A percentile compares a stretch with the other conserved stretches of the same genome.
These are phyloP conservation scores for Arctium lappa DNA, from an alignment of 129 eudicot genomes.

Conservation along the genomic window DNA sequence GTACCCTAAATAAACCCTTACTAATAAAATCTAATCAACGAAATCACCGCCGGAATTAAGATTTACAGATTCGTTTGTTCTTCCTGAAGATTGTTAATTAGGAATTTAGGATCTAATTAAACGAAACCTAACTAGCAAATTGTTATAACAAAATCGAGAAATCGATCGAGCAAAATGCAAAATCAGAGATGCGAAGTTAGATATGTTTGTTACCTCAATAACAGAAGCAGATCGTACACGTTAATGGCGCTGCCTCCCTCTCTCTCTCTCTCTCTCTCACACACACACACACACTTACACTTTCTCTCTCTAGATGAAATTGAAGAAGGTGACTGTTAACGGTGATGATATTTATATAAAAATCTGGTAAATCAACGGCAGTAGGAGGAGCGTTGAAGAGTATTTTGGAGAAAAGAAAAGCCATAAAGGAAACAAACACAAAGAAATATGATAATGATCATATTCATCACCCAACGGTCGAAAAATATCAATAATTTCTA, in stretches of 20 bases:
- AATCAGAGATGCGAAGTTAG: background rate
- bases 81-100: background rate
- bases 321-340: conserved; percentile 18
- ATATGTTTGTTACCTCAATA: conserved; percentile 8
- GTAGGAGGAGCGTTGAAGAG: conserved; percentile 27
- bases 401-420: background rate
- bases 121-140: background rate
- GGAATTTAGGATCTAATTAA: background rate
- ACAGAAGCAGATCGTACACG: background rate
- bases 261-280: conserved; percentile 6
- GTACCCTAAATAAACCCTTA: background rate
- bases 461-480: background rate
- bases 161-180: background rate
- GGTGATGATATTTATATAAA: conserved; percentile 8
- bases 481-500: background rate
- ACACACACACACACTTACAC: too few relatives aligned
- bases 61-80: background rate
- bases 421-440: background rate
- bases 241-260: conserved; percentile 16
- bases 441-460: background rate
- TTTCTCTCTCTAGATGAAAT: background rate
- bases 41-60: background rate
- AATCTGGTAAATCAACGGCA: conserved; percentile 6
- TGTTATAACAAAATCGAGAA: background rate
- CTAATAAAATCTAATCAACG: background rate